phyloP scores from a whole-genome alignment of 345 rosid species.

The Corymbia maculata region DNA sequence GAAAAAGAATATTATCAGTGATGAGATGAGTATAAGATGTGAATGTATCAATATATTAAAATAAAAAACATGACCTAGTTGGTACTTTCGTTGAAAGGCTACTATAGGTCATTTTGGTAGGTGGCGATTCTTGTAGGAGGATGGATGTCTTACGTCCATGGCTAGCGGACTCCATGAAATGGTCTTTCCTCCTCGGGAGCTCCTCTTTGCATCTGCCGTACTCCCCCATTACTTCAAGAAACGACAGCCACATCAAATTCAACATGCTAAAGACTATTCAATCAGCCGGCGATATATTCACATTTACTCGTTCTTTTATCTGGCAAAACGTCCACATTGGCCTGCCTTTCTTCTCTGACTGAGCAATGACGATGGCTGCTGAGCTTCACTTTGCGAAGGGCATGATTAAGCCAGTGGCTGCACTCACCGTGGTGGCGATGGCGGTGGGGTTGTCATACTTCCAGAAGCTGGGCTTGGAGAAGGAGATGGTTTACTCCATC shows the following conservation, averaged over 20 bases:
- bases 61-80: no score
- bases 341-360: background rate
- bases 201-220: background rate
- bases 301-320: background rate
- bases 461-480: slow-evolving; percentile 61
- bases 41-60: no score
- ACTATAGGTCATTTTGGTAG: no score
- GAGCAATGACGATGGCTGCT: background rate
- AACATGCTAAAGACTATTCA: background rate
- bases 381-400: slow-evolving; percentile 12
- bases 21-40: no score
- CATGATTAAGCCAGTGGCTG: slow-evolving; percentile 72
- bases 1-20: no score
- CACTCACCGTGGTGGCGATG: slow-evolving; percentile 55
- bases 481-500: slow-evolving; percentile 68
- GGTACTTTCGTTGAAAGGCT: no score
- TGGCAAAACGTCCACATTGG: background rate
- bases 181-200: background rate
- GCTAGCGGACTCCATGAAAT: background rate
- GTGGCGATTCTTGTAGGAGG: no score
- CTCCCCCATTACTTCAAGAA: background rate
- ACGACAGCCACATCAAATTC: background rate
- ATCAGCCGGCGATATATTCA: background rate
- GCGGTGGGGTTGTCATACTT: slow-evolving; percentile 47
- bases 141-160: no score